Conservation (phyloP, 768 basidiomycete genomes). For the Macrocybe gigantea region DNA sequence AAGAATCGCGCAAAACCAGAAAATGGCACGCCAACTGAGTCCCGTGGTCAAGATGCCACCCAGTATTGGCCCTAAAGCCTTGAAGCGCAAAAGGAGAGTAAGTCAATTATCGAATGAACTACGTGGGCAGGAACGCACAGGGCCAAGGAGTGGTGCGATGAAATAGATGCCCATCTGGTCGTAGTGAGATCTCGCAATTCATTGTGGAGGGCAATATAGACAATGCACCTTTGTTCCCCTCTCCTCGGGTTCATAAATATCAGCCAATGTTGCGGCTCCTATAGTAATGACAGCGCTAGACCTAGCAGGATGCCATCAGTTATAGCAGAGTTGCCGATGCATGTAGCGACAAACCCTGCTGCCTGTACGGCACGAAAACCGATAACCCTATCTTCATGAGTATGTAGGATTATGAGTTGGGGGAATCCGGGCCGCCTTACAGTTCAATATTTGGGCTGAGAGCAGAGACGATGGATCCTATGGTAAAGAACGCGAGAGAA, state of each 20-base stretch:
- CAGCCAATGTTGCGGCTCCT: conserved; percentile 74
- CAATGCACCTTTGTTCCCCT: conserved; percentile 52
- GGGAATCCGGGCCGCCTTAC: conserved; percentile 20
- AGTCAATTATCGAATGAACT: background rate
- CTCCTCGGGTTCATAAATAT: conserved; percentile 70
- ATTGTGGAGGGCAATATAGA: no score
- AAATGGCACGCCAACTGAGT: conserved; percentile 74
- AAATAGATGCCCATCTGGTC: conserved; percentile 72
- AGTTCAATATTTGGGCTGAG: conserved; percentile 44
- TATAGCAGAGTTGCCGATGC: background rate
- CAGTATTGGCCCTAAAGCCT: conserved; percentile 63
- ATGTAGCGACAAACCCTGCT: conserved; percentile 38
- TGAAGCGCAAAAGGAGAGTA: background rate
- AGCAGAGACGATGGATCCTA: conserved; percentile 54
- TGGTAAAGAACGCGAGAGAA: conserved; percentile 45
- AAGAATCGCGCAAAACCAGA: conserved; percentile 75
- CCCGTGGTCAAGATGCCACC: conserved; percentile 63
- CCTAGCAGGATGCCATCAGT: conserved; percentile 1
- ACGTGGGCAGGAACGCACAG: conserved; percentile 25
- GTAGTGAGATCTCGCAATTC: background rate
- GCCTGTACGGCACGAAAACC: conserved; percentile 69
- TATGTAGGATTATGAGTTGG: background rate
- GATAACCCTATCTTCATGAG: conserved; percentile 37
- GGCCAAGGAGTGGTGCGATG: conserved; percentile 72
- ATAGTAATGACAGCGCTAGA: conserved; percentile 33